Base-by-base conservation (phyloP, 2,329 filamentous ascomycete genomes). In the Apiospora pterosperma region DNA sequence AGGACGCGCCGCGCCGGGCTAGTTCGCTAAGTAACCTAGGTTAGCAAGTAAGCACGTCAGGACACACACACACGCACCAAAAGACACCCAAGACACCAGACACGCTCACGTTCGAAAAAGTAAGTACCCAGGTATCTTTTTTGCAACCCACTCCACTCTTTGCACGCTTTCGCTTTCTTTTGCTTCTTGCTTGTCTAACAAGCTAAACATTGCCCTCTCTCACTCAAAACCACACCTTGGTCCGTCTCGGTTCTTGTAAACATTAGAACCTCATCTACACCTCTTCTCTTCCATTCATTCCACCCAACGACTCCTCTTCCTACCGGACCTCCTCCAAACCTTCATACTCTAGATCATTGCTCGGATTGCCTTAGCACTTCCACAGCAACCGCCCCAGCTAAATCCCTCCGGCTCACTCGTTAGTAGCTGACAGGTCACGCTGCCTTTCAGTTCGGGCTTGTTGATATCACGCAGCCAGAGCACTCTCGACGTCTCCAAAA, bases 151-250 rank as follows among this genome's bases (percentile, higher is more conserved):
- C 48, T 55, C 48, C 48, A 55, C 48, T 55, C 48, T 10, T 25
- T 55, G 48, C 48, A 55, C 48, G 48, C 48, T 55, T 55, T 55
- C 48, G 48, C 48, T 55, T 55, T 55, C 48, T 55, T 55, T 55
- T 55, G 48, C 48, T 25, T 34, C 48, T 55, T 34, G 48, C 48
- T 55, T 55, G 48, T 55, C 48, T 34, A 28, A 34, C 48, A 55
- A 55, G 48, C 48, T 55, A 55, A 55, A 55, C 48, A 55, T 55
- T 55, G 48, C 48, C 48, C 48, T 55, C 48, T 55, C 44, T 52
- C 48, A n/a, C 48, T 55, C 48, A 55, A 55, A 55, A 55, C 48
- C 48, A 55, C 48, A 55, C 25, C 48, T 55, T 55, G 48, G 38
- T 41, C 48, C 48, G 48, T 55, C 48, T 28, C 48, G 48, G 48